phyloP scores from a whole-genome alignment of 1,284 basidiomycete genomes.

The Stygiomarasmius scandens region DNA sequence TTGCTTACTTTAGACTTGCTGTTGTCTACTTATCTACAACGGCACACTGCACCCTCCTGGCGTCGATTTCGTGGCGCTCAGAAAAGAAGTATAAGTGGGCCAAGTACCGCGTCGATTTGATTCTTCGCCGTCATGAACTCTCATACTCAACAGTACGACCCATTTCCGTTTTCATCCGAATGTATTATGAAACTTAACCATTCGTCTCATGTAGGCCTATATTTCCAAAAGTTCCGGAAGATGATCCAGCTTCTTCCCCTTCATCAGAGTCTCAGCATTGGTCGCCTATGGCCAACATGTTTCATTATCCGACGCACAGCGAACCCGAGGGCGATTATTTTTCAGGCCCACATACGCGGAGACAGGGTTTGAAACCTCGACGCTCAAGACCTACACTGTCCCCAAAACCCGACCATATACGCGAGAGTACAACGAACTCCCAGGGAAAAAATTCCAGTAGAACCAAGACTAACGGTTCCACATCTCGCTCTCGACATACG shows the following conservation, averaged over 20 bases:
- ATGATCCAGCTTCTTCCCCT: not conserved
- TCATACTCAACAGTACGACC: not conserved
- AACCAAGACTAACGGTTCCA: slow-evolving; percentile 4
- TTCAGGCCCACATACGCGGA: not conserved
- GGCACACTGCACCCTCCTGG: not conserved
- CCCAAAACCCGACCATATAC: not conserved
- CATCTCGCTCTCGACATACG: slow-evolving; percentile 14
- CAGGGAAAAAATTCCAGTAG: too few species aligned
- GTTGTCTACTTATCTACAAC: not conserved
- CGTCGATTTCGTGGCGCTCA: not conserved
- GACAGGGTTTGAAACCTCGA: not conserved
- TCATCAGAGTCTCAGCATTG: slow-evolving; percentile 1
- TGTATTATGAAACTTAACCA: too few species aligned
- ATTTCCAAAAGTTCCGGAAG: not conserved
- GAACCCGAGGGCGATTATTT: not conserved
- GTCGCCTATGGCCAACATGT: too few species aligned
- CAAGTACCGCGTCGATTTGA: too few species aligned
- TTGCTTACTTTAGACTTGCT: not conserved
- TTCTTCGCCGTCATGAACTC: not conserved
- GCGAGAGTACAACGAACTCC: slow-evolving; percentile 1
- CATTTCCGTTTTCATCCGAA: not conserved
- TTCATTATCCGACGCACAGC: not conserved
- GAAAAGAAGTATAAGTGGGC: too few species aligned
- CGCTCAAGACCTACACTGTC: not conserved
- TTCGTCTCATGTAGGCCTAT: not conserved